Evolutionary conservation across 805 yeast species (phyloP).

Genomic region (Candida argentea): DNA sequence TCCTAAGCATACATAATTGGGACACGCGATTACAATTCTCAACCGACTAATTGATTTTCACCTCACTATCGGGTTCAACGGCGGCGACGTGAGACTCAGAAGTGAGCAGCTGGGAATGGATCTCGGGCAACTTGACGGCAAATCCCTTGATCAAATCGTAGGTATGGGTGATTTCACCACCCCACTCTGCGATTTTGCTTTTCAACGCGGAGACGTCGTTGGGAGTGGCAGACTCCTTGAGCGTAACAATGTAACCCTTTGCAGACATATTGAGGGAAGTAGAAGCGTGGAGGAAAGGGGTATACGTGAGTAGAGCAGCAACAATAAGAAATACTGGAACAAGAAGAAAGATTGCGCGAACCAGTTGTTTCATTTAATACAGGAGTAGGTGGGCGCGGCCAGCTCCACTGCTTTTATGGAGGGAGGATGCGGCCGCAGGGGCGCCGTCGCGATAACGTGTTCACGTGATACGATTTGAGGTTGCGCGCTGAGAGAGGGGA

Average conservation of each 20-base stretch:
- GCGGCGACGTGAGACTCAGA: conserved; percentile 42
- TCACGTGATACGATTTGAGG: not conserved
- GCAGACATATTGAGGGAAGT: conserved; percentile 13
- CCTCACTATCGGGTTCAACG: conserved; percentile 63
- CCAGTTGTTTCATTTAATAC: conserved; percentile 2
- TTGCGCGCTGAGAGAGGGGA: conserved; percentile 2
- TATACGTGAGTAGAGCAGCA: conserved; percentile 2
- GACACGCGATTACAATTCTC: too few relatives aligned
- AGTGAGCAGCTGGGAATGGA: conserved; percentile 38
- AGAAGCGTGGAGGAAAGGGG: conserved; percentile 1
- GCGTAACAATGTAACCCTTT: conserved; percentile 33
- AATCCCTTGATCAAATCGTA: conserved; percentile 60
- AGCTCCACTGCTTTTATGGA: not conserved
- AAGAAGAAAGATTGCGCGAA: conserved; percentile 2
- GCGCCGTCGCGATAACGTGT: not conserved
- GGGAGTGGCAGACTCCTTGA: conserved; percentile 34
- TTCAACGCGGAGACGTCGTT: conserved; percentile 35
- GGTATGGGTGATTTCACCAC: conserved; percentile 54
- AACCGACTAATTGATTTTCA: conserved; percentile 37
- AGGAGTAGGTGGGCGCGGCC: conserved; percentile 2
- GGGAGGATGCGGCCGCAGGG: conserved; percentile 1
- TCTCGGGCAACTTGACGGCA: conserved; percentile 46
- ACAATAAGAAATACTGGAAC: conserved; percentile 4
- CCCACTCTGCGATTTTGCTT: conserved; percentile 37
- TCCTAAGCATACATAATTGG: too few relatives aligned